phyloP scores from a whole-genome alignment of 192 early-diverging fungal species.

The Kickxella alabastrina region DNA sequence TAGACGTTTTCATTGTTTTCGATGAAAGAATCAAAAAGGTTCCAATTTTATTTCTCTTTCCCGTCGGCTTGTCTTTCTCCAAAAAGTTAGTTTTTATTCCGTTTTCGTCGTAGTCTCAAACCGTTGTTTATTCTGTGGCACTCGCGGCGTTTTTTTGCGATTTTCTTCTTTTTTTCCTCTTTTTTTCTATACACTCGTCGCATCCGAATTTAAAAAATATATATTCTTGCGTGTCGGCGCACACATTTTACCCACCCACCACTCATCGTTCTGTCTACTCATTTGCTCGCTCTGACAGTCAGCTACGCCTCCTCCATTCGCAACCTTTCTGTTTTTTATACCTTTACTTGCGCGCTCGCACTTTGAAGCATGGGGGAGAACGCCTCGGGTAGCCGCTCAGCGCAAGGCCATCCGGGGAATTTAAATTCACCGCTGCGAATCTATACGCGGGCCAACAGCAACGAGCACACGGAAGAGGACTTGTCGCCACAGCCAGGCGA shows the following conservation, averaged over 20 bases:
- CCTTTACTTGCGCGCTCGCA: background rate
- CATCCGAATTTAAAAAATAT: background rate
- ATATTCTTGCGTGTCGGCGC: no score
- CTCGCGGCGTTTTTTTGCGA: no score
- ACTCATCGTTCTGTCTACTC: no score
- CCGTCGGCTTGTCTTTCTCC: background rate
- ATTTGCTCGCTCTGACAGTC: background rate
- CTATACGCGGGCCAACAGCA: constrained; percentile 24
- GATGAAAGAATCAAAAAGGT: no score
- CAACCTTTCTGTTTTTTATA: background rate
- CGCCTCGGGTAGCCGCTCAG: constrained; percentile 14
- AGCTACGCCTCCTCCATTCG: background rate
- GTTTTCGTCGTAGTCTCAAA: background rate
- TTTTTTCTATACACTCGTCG: background rate
- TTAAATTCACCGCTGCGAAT: constrained; percentile 39
- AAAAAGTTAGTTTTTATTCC: background rate
- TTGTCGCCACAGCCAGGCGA: constrained; percentile 16
- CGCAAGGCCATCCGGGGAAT: constrained; percentile 23
- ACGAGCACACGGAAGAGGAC: constrained; percentile 17
- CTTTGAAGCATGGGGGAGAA: constrained; percentile 34
- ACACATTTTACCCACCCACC: no score
- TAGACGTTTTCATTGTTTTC: background rate
- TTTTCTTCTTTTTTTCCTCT: background rate
- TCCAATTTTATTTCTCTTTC: background rate
- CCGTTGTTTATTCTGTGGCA: no score